phyloP scores from a whole-genome alignment of 2,329 filamentous ascomycete genomes.

The Tolypocladium nubicola region DNA sequence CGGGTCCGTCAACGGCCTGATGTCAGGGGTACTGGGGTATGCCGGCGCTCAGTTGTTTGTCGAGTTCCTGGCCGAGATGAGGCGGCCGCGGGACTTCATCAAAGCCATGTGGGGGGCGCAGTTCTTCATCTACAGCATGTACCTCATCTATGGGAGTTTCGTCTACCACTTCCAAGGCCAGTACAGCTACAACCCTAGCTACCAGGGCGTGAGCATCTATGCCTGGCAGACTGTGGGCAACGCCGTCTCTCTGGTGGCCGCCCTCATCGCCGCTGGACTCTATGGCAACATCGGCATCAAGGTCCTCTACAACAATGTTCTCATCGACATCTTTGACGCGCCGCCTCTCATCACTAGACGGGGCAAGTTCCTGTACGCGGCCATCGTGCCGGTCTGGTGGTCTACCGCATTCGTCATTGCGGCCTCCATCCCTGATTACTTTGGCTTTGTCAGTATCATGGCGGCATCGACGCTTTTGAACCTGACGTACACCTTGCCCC shows the following conservation, averaged over 20 bases:
- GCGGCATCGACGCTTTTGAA: conserved; percentile 44
- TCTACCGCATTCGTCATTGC: conserved; percentile 42
- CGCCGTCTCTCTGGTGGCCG: conserved; percentile 28
- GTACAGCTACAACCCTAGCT: conserved; percentile 32
- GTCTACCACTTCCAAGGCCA: conserved; percentile 30
- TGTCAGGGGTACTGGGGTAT: conserved; percentile 41
- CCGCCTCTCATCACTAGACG: conserved; percentile 34
- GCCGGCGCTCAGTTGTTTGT: conserved; percentile 48
- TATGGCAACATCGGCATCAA: conserved; percentile 47
- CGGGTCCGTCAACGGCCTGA: conserved; percentile 11
- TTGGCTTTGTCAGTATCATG: conserved; percentile 35
- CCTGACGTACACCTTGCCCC: conserved; percentile 50
- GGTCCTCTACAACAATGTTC: conserved; percentile 41
- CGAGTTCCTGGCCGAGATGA: conserved; percentile 44
- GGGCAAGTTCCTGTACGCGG: conserved; percentile 40
- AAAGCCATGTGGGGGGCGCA: conserved; percentile 30
- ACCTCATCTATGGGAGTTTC: conserved; percentile 30
- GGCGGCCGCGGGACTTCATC: conserved; percentile 30
- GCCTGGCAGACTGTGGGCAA: conserved; percentile 34
- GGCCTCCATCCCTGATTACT: conserved; percentile 42
- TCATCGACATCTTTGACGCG: conserved; percentile 36
- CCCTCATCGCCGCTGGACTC: conserved; percentile 34
- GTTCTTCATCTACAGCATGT: conserved; percentile 29
- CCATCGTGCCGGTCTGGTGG: conserved; percentile 47
- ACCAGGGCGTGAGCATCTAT: conserved; percentile 30